Evolutionary conservation across 2,329 filamentous ascomycete species (phyloP).

Genomic region (Pseudogymnoascus destructans): DNA sequence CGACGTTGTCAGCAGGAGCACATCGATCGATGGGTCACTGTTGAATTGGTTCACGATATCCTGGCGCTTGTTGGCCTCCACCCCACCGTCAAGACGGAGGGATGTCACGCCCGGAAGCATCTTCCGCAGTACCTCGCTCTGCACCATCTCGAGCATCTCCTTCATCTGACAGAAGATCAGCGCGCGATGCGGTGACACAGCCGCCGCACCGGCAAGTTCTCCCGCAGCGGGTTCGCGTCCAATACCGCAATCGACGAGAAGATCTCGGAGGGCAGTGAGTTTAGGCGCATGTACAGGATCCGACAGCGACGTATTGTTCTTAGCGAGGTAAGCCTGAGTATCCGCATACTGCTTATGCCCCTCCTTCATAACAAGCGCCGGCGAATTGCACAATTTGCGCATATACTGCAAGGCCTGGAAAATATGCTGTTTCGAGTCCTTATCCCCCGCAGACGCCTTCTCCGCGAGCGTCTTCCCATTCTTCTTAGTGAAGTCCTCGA

Average conservation of each 20-base stretch:
- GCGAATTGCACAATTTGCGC: slow-evolving; percentile 98
- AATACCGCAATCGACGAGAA: slow-evolving; percentile 97
- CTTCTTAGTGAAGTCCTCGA: slow-evolving; percentile 91
- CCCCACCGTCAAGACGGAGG: slow-evolving; percentile 82
- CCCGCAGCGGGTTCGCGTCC: slow-evolving; percentile 50
- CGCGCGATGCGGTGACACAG: slow-evolving; percentile 89
- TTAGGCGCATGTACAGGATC: slow-evolving; percentile 87
- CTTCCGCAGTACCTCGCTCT: slow-evolving; percentile 79
- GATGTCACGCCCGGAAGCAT: slow-evolving; percentile 88
- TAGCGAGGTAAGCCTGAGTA: slow-evolving; percentile 66
- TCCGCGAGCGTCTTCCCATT: slow-evolving; percentile 79
- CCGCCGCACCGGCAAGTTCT: slow-evolving; percentile 44
- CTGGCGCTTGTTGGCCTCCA: slow-evolving; percentile 86
- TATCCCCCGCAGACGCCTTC: slow-evolving; percentile 73
- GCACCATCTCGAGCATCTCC: slow-evolving; percentile 99
- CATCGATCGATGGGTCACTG: slow-evolving; percentile 91
- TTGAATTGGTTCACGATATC: slow-evolving; percentile 99
- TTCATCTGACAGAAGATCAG: slow-evolving; percentile 99
- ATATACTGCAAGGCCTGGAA: slow-evolving; percentile 99
- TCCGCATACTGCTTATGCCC: slow-evolving; percentile 82
- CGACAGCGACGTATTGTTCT: slow-evolving; percentile 67
- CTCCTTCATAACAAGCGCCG: slow-evolving; percentile 89
- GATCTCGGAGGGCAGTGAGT: slow-evolving; percentile 73
- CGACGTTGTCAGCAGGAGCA: slow-evolving; percentile 82
- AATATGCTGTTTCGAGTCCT: slow-evolving; percentile 93